Evolutionary conservation across 768 basidiomycete genomes (phyloP).

Genomic region (Cantharellus cinnabarinus): DNA sequence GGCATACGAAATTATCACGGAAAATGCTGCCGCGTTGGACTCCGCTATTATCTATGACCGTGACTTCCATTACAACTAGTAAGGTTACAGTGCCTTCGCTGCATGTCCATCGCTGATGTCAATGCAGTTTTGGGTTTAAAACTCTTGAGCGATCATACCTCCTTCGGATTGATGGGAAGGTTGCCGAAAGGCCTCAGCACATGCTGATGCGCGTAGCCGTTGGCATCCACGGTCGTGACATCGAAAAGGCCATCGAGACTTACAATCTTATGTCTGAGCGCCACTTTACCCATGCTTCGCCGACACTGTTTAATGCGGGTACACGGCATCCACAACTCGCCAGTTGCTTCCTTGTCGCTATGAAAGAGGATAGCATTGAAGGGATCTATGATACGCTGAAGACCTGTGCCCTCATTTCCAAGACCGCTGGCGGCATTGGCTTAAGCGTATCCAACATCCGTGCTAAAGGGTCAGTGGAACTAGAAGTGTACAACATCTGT

Average conservation of each 20-base stretch:
- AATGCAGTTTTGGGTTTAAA: constrained; percentile 87
- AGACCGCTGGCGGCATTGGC: constrained; percentile 96
- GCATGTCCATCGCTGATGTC: not conserved
- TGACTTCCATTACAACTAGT: constrained; percentile 96
- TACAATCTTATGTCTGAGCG: constrained; percentile 95
- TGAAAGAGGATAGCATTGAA: constrained; percentile 98
- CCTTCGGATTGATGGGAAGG: constrained; percentile 79
- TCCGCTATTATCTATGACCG: constrained; percentile 95
- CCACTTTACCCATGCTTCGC: constrained; percentile 95
- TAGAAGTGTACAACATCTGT: not conserved
- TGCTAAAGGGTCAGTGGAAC: constrained; percentile 51
- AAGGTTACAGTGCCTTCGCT: constrained; percentile 13
- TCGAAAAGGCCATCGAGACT: constrained; percentile 78
- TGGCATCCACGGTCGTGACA: constrained; percentile 79
- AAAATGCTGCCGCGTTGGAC: constrained; percentile 64
- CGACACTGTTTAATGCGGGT: constrained; percentile 95
- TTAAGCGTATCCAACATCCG: constrained; percentile 91
- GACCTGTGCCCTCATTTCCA: constrained; percentile 97
- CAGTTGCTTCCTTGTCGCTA: constrained; percentile 92
- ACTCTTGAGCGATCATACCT: constrained; percentile 96
- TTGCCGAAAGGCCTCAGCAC: constrained; percentile 94
- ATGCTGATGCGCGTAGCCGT: constrained; percentile 99
- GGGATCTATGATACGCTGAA: constrained; percentile 98
- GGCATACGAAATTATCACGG: constrained; percentile 62
- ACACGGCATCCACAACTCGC: constrained; percentile 85